Base-by-base conservation (phyloP, 768 basidiomycete species). In the Panaeolus cyanescens region DNA sequence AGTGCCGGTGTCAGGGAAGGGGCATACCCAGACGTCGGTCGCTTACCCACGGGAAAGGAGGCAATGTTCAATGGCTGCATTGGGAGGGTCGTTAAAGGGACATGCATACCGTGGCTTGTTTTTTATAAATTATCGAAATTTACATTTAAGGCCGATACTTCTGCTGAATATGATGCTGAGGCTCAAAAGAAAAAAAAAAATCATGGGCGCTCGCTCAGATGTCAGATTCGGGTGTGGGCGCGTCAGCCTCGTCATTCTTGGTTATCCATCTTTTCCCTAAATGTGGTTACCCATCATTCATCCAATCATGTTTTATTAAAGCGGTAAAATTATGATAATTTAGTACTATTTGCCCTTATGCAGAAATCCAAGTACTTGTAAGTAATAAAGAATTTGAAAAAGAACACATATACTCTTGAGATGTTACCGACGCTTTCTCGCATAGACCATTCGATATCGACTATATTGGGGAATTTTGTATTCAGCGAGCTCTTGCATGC, bases 401-500 rank as follows among this genome's bases (percentile, higher is more conserved):
- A 15, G 17, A 8, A 3, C 7, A 9, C 8, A 9, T 25, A 13
- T 28, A 15, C 3, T 50, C 25, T 15, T 3, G 9, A 25, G 12
- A 28, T 50, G 12, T 50, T 28, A 28, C 45, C 45, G 45, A 3
- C n/a, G 15, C 30, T 50, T 50, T 56, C 82, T 79, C 53, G 86
- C 89, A 66, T 87, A 86, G 9, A 90, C 82, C 65, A 81, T 82
- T 70, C 87, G 83, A 55, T 90, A 65, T 61, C 80, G 80, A 58
- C 87, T 81, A 64, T 81, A 89, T 58, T 83, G 74, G 5, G 79
- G 79, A 9, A 74, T 73, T n/a, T 72, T 65, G 3, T 81, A 80
- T 15, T 82, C 80, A 12, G 73, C 70, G 37, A 91, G 69, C 66
- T 92, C 91, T 31, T 67, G 40, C 19, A 70, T 70, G 10, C 85